Base-by-base conservation (phyloP, 148 eudicot genomes). In the Vaccinium vitisidaea region DNA sequence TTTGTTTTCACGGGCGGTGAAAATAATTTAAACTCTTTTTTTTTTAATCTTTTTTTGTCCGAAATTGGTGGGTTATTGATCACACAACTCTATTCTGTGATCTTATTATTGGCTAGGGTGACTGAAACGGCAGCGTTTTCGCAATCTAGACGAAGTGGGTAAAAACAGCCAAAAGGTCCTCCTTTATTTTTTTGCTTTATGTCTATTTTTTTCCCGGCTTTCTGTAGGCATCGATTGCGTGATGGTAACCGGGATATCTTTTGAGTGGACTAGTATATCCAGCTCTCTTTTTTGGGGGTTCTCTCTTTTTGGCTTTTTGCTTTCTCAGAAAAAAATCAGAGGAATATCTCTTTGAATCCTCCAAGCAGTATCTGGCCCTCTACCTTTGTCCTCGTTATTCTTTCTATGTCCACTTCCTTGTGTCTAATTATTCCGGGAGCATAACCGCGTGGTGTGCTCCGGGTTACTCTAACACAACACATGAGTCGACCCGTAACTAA, bases 271-370 rank as follows among this genome's bases (percentile, higher is more conserved):
- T 84, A 11, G 67, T 69, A 79, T 81, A 75, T 81, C 46, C 46
- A 4, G 23, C 75, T 55, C 13, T 71, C 43, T 71, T 23, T 23
- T 49, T 50, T 53, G 21, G 23, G 1, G 15, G n/a, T 78, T 84
- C 13, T 50, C 63, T 52, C 27, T 23, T 71, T 61, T 77, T 65
- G 85, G 32, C 27, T 23, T 71, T 61, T 77, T 65, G 85, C 73
- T 84, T 84, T 50, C 19, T 65, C 46, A 18, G 63, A 19, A 78
- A 48, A 25, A 84, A 48, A 10, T 19, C 23, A 43, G 21, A 58
- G 56, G 71, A 61, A 84, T 39, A 8, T 75, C n/a, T 69, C n/a
- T n/a, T n/a, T n/a, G n/a, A n/a, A n/a, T 83, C 79, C 23, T 83
- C 50, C 18, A 63, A 63, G 70, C 0, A 23, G n/a, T 39, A 55